Evolutionary conservation across 139 green algal species (phyloP).

Genomic region (Deuterostichococcus epilithicus): DNA sequence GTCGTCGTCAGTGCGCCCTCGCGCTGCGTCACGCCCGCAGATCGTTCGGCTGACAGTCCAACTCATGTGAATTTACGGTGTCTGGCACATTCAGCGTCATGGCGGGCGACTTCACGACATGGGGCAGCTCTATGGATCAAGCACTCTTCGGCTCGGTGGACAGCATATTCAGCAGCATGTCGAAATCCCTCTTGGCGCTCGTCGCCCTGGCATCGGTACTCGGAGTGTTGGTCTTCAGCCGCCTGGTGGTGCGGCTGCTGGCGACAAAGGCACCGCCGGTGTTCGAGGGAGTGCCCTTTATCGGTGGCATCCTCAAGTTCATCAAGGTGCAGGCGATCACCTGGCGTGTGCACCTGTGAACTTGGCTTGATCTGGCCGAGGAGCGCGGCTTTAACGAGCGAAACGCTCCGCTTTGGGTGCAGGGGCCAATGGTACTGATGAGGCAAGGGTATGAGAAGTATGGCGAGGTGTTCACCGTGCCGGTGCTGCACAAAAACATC

Average conservation of each 20-base stretch:
- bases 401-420: slow-evolving; percentile 2
- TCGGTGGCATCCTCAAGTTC: slow-evolving; percentile 96
- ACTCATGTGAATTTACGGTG: too few relatives aligned
- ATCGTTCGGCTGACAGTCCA: too few relatives aligned
- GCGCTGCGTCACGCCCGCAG: too few relatives aligned
- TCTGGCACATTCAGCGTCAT: too few relatives aligned
- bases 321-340: slow-evolving; percentile 40
- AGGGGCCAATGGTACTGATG: slow-evolving; percentile 85
- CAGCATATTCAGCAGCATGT: too few relatives aligned
- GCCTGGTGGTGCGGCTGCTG: slow-evolving; percentile 29
- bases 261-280: slow-evolving; percentile 64
- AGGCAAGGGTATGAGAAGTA: slow-evolving; percentile 68
- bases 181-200: too few relatives aligned
- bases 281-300: slow-evolving; percentile 80
- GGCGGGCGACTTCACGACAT: too few relatives aligned
- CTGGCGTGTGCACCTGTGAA: background rate
- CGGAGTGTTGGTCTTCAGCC: background rate
- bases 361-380: background rate
- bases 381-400: background rate
- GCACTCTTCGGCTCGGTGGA: too few relatives aligned
- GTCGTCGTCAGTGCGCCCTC: too few relatives aligned
- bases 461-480: slow-evolving; percentile 94
- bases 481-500: slow-evolving; percentile 91
- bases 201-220: background rate
- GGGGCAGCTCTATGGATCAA: too few relatives aligned